phyloP scores from a whole-genome alignment of 768 basidiomycete species.

The Hericium erinaceus region DNA sequence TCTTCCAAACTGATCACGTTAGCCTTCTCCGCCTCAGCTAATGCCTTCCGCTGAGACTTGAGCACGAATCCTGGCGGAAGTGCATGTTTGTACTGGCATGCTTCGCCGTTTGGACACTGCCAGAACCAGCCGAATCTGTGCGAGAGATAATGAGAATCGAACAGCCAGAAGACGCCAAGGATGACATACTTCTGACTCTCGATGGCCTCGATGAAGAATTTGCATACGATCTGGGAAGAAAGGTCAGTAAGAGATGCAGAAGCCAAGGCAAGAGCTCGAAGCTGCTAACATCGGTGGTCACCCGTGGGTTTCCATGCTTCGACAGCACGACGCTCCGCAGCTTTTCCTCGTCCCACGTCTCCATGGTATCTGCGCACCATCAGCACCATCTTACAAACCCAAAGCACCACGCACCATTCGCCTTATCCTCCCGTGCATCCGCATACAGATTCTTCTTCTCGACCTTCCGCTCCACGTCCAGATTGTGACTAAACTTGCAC shows the following conservation, averaged over 20 bases:
- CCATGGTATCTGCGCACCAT: constrained; percentile 76
- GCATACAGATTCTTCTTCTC: constrained; percentile 95
- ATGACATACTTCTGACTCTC: constrained; percentile 66
- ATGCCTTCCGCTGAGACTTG: constrained; percentile 87
- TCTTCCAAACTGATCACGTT: constrained; percentile 89
- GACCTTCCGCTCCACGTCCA: constrained; percentile 81
- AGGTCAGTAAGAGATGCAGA: constrained; percentile 3
- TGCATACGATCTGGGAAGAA: constrained; percentile 82
- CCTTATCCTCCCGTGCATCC: constrained; percentile 77
- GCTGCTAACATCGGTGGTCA: constrained; percentile 75
- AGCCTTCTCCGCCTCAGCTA: constrained; percentile 84
- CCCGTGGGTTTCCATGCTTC: constrained; percentile 85
- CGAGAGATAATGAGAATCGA: not conserved
- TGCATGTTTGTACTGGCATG: constrained; percentile 91
- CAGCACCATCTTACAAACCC: not conserved
- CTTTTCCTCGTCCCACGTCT: constrained; percentile 95
- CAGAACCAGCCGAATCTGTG: constrained; percentile 88
- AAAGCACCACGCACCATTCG: constrained; percentile 39
- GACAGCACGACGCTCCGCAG: constrained; percentile 78
- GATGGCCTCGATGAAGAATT: constrained; percentile 93
- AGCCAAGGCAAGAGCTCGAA: not conserved
- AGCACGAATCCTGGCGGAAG: constrained; percentile 94
- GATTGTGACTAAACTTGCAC: constrained; percentile 96
- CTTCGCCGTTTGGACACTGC: constrained; percentile 85
- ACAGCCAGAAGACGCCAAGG: not conserved